Base-by-base conservation (phyloP, 169 alveolate species). In the Eimeria tenella region DNA sequence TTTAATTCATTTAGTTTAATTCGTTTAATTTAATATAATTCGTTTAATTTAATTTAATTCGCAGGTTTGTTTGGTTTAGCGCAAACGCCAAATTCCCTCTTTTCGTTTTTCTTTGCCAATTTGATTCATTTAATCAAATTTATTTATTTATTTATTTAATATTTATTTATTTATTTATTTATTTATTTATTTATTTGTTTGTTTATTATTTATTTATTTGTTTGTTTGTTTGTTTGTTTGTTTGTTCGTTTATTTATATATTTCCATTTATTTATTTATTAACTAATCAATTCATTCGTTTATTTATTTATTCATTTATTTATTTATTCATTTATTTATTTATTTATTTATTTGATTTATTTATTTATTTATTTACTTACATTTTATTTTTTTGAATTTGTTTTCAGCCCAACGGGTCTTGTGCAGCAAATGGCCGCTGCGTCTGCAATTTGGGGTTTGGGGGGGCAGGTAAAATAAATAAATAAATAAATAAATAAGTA, bases 361-460 rank as follows among this genome's bases (percentile, higher is more conserved):
- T 19, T 4, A 4, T 60, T 60, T 60, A 60, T 13, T 60, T 60
- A 4, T 13, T 60, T 13, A 13, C 17, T 13, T 4, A 13, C 21
- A 60, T 13, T 1, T 60, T 13, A 13, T 13, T 13, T 60, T 13
- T 60, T 19, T 13, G 21, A 13, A 60, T 19, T 0, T 60, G 68
- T 19, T 13, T 13, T 19, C 77, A 68, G 77, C 77, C 77, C 4
- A 68, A 68, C 25, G 77, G 77, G 8, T 31, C 49, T 13, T 68
- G 77, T 68, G 77, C 77, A 8, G 77, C 11, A 15, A 68, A 21
- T 21, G 77, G 77, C n/a, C 77, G 52, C 3, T 68, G 77, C 77
- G 77, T 68, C 77, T 68, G 77, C 77, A 15, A 68, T 13, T 13
- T 68, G 25, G 77, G 77, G n/a, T 68, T 17, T 21, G 77, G 77